Evolutionary conservation across 345 rosid genomes (phyloP).

Genomic region (Rhodamnia argentea): DNA sequence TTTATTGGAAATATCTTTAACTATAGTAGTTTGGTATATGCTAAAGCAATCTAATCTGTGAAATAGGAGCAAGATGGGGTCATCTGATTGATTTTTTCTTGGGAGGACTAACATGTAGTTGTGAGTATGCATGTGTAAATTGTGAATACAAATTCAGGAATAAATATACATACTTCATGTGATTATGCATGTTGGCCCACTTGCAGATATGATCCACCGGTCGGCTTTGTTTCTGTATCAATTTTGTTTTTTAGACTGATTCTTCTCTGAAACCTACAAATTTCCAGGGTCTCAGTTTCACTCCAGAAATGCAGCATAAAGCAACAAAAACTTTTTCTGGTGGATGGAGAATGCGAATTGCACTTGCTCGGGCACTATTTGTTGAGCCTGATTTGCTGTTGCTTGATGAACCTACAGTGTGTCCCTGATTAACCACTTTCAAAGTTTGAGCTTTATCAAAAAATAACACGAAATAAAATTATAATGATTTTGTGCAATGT

Average conservation of each 20-base stretch:
- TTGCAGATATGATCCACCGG: background rate
- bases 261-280: background rate
- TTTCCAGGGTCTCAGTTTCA: slow-evolving; percentile 92
- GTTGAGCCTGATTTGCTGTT: slow-evolving; percentile 93
- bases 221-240: background rate
- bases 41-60: background rate
- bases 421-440: background rate
- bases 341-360: slow-evolving; percentile 99
- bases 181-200: background rate
- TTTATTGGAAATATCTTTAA: background rate
- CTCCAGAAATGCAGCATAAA: slow-evolving; percentile 83
- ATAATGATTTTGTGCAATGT: background rate
- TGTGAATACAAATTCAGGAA: background rate
- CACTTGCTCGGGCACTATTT: slow-evolving; percentile 92
- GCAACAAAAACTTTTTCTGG: slow-evolving; percentile 90
- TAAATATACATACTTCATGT: background rate
- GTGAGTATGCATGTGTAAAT: background rate
- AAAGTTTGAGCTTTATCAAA: background rate
- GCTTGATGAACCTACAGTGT: slow-evolving; percentile 97
- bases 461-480: background rate
- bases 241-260: background rate
- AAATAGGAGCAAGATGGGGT: background rate
- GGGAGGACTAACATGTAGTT: background rate
- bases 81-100: background rate
- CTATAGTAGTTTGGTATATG: background rate